Evolutionary conservation across 2,329 filamentous ascomycete genomes (phyloP), one percentile per base, ranked within the genome.

Genomic region (Cytospora mali): DNA sequence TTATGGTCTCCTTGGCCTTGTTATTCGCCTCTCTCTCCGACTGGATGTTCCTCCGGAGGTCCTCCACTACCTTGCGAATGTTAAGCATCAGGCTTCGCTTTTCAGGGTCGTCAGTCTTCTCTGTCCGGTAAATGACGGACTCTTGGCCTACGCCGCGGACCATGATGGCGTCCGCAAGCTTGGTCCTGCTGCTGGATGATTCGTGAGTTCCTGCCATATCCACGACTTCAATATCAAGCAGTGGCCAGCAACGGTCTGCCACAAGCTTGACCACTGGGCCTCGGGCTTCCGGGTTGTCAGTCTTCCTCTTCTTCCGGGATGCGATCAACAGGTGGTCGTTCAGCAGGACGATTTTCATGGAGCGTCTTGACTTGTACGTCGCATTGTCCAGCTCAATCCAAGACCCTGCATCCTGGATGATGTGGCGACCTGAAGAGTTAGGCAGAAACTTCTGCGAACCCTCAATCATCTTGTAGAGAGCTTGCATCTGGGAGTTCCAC

Each of bases 311-410:
- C 79, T 97, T 97, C 68, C 91, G 88, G 27, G 91, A 92, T 4
- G 95, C 95, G 55, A 99, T 85, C 25, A 99, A 84, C 1, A 99
- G 80, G 75, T 99, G 93, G 72, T 99, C 95, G 73, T 98, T 99
- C 3, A 99, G 82, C 62, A 99, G 77, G 64, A 98, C 93, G 64
- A 99, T 87, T 72, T 96, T 92, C 75, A 98, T 93, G 29, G 93
- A 88, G 49, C 95, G 84, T 67, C 91, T 84, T 4, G 94, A 92
- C 76, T 97, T 97, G 88, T 96, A 98, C 0, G 95, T 99, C 13
- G 95, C 95, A 67, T 95, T 96, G 76, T 99, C 96, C 65, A 99
- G 81, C 77, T 99, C 94, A 64, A 98, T 91, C 95, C 95, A 99
- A 54, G 90, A 86, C 1, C 92, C 90, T 4, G 93, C 96, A 75